These are phyloP conservation scores for Amanita subjunquillea DNA, from an alignment of 768 basidiomycete species.

Conservation along the genomic window DNA sequence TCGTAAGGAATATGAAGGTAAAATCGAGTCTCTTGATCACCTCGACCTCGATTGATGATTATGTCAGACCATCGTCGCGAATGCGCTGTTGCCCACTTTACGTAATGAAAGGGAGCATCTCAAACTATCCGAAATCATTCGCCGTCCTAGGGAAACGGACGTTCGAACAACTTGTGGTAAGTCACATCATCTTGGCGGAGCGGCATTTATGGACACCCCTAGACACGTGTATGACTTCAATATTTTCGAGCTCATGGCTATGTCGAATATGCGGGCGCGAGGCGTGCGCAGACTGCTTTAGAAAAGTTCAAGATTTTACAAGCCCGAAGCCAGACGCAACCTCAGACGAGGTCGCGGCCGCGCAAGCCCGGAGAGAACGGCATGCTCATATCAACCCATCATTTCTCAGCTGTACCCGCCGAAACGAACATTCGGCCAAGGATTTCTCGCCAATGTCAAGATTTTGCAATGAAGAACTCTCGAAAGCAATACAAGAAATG, in stretches of 20 bases:
- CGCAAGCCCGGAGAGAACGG: constrained; percentile 45
- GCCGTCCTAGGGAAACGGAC: constrained; percentile 68
- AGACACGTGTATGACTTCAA: constrained; percentile 93
- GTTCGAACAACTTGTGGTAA: constrained; percentile 80
- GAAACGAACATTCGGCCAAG: constrained; percentile 55
- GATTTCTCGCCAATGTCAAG: constrained; percentile 78
- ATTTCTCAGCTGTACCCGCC: constrained; percentile 61
- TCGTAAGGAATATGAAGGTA: constrained; percentile 57
- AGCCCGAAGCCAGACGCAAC: constrained; percentile 37
- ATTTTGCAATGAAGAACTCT: constrained; percentile 56
- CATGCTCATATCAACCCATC: constrained; percentile 60
- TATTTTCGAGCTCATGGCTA: constrained; percentile 86
- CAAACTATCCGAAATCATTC: constrained; percentile 44
- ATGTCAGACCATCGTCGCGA: constrained; percentile 53
- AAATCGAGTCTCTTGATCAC: not conserved
- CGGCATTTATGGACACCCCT: not conserved
- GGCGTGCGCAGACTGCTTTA: constrained; percentile 77
- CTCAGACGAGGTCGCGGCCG: constrained; percentile 35
- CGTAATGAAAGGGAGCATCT: constrained; percentile 57
- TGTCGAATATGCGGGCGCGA: constrained; percentile 88
- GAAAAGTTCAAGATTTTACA: constrained; percentile 57
- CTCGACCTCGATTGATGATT: constrained; percentile 7
- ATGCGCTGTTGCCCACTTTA: constrained; percentile 57
- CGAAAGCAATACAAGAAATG: constrained; percentile 61
- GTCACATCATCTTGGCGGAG: constrained; percentile 13